Conservation (phyloP, 2,329 filamentous ascomycete species). For the Exophiala sp. region DNA sequence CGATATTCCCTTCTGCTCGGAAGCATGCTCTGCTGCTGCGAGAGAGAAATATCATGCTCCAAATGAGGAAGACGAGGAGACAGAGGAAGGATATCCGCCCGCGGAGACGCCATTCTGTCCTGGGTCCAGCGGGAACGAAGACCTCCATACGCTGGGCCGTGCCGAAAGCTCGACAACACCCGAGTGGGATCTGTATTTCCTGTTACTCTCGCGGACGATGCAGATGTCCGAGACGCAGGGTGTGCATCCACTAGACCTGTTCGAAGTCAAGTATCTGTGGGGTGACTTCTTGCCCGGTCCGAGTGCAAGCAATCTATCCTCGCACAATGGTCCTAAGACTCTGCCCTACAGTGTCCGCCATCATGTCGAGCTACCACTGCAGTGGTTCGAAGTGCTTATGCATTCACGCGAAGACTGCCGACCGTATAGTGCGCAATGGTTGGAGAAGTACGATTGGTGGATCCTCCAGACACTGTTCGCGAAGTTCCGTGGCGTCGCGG, state of each 20-base stretch:
- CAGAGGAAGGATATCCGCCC: constrained; percentile 24
- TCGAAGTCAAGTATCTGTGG: constrained; percentile 63
- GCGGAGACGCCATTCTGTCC: constrained; percentile 31
- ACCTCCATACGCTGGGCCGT: constrained; percentile 56
- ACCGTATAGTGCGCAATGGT: constrained; percentile 46
- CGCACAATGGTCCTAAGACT: constrained; percentile 30
- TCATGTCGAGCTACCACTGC: constrained; percentile 57
- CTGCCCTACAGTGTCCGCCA: constrained; percentile 60
- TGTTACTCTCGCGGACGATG: constrained; percentile 57
- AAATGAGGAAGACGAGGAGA: constrained; percentile 22
- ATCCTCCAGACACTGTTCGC: constrained; percentile 87
- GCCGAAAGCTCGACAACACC: constrained; percentile 57
- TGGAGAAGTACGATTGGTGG: constrained; percentile 46
- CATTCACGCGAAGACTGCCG: constrained; percentile 43
- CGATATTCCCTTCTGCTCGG: constrained; percentile 59
- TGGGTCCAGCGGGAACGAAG: constrained; percentile 53
- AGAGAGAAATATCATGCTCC: constrained; percentile 51
- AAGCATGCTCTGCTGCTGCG: constrained; percentile 54
- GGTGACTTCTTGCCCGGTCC: constrained; percentile 51
- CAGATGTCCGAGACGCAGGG: constrained; percentile 60
- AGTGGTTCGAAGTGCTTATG: constrained; percentile 54
- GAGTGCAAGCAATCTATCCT: constrained; percentile 29
- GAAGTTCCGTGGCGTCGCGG: constrained; percentile 91
- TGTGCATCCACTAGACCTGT: constrained; percentile 57
- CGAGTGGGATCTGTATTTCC: constrained; percentile 58